A percentile compares a stretch with the other conserved stretches of the same genome.
Conservation (phyloP, 306 rosid species). For the Castanospermum australe region DNA sequence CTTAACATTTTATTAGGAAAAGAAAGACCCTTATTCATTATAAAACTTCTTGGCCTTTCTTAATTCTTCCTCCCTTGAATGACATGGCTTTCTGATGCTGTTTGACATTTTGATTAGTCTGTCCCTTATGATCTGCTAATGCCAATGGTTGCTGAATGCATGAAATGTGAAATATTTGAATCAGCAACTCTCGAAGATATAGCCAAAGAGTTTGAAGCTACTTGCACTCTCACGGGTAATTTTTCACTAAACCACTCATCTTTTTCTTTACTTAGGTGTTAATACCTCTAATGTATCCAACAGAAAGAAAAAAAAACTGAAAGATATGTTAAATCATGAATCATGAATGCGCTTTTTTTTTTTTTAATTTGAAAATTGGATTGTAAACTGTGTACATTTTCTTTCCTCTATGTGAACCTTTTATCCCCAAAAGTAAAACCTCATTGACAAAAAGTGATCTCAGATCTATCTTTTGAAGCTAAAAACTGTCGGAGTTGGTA, state of each 20-base stretch:
- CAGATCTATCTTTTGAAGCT: background rate
- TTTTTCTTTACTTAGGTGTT: too few relatives aligned
- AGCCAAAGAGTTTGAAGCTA: too few relatives aligned
- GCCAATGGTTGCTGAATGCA: background rate
- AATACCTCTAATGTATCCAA: too few relatives aligned
- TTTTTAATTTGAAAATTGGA: background rate
- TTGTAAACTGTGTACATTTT: background rate
- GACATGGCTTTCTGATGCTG: background rate
- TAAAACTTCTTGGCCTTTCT: background rate
- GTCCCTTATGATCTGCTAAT: background rate
- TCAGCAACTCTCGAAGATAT: too few relatives aligned
- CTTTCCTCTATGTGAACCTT: background rate
- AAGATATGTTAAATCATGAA: too few relatives aligned
- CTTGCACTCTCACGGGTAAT: too few relatives aligned
- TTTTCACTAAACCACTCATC: too few relatives aligned
- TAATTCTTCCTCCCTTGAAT: background rate
- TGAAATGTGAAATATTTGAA: too few relatives aligned
- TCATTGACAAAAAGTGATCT: background rate
- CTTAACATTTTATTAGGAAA: background rate
- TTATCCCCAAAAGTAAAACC: background rate
- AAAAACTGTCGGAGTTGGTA: background rate
- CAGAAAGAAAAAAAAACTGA: too few relatives aligned
- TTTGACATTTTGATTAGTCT: background rate
- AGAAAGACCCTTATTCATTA: background rate
- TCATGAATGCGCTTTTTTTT: constrained; percentile 13